Conservation (phyloP, 2,329 filamentous ascomycete species). For the Huntiella decipiens region DNA sequence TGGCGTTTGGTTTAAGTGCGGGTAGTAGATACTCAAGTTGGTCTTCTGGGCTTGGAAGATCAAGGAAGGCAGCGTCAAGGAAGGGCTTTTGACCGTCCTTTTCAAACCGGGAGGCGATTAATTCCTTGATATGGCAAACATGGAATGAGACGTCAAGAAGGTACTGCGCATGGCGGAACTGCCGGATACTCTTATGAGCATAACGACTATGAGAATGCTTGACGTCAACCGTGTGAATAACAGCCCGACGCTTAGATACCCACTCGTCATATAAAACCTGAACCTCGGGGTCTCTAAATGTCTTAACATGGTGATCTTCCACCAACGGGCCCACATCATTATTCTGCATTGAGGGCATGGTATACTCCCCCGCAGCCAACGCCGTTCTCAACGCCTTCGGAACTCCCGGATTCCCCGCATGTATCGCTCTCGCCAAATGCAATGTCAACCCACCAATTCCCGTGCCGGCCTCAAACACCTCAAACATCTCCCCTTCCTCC, state of each 20-base stretch:
- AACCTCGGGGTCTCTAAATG: conserved; percentile 9
- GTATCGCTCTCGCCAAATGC: conserved; percentile 55
- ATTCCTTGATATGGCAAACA: conserved; percentile 43
- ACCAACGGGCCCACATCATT: conserved; percentile 10
- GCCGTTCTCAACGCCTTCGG: conserved; percentile 23
- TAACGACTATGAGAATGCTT: conserved; percentile 41
- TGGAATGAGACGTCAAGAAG: conserved; percentile 55
- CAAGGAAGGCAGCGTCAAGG: conserved; percentile 52
- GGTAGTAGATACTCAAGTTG: conserved; percentile 26
- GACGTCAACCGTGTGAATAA: conserved; percentile 59
- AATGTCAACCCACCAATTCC: conserved; percentile 68
- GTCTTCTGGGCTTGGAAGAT: conserved; percentile 46
- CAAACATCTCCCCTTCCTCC: conserved; percentile 29
- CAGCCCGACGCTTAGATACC: conserved; percentile 36
- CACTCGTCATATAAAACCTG: conserved; percentile 24
- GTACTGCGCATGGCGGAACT: conserved; percentile 54
- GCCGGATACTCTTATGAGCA: conserved; percentile 43
- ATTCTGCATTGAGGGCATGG: conserved; percentile 1
- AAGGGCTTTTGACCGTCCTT: conserved; percentile 32
- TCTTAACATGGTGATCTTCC: conserved; percentile 14
- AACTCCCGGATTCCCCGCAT: conserved; percentile 44
- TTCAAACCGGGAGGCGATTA: conserved; percentile 26
- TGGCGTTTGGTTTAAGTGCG: conserved; percentile 44
- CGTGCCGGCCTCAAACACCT: conserved; percentile 70
- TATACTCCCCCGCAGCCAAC: conserved; percentile 7